Evolutionary conservation across 495 filamentous ascomycete species (phyloP).

Genomic region (Penicillium cosmopolitanum): DNA sequence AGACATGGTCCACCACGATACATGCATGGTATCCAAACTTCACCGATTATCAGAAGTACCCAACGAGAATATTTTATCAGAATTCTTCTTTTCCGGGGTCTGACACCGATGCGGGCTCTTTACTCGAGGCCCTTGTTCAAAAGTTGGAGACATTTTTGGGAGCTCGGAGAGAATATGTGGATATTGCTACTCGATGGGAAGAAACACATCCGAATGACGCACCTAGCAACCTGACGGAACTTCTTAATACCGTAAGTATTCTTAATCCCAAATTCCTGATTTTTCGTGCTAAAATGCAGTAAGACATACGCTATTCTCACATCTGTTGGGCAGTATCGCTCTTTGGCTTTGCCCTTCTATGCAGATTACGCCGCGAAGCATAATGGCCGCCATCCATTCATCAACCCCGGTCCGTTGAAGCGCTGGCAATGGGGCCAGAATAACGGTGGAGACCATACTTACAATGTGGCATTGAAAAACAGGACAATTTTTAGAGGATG

Average conservation of each 20-base stretch:
- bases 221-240: constrained; percentile 32
- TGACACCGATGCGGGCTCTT: constrained; percentile 29
- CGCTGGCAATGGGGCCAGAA: constrained; percentile 60
- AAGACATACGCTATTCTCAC: constrained; percentile 55
- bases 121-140: constrained; percentile 43
- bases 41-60: constrained; percentile 46
- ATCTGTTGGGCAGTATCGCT: constrained; percentile 53
- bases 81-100: constrained; percentile 17
- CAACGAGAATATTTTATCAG: constrained; percentile 45
- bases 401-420: constrained; percentile 56
- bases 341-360: constrained; percentile 55
- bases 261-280: background rate
- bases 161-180: constrained; percentile 36
- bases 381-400: constrained; percentile 52
- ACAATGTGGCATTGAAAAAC: constrained; percentile 40
- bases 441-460: background rate
- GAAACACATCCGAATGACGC: constrained; percentile 37
- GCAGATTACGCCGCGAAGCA: constrained; percentile 53
- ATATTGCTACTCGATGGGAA: constrained; percentile 44
- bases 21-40: constrained; percentile 33
- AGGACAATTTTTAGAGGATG: constrained; percentile 57
- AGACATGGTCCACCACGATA: constrained; percentile 8
- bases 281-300: background rate
- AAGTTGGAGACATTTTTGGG: constrained; percentile 45
- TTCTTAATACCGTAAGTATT: constrained; percentile 15